Percentiles rank a stretch among this genome's conserved stretches.
Conservation (phyloP, 73 alveolate genomes). For the Breviolum minutum region DNA sequence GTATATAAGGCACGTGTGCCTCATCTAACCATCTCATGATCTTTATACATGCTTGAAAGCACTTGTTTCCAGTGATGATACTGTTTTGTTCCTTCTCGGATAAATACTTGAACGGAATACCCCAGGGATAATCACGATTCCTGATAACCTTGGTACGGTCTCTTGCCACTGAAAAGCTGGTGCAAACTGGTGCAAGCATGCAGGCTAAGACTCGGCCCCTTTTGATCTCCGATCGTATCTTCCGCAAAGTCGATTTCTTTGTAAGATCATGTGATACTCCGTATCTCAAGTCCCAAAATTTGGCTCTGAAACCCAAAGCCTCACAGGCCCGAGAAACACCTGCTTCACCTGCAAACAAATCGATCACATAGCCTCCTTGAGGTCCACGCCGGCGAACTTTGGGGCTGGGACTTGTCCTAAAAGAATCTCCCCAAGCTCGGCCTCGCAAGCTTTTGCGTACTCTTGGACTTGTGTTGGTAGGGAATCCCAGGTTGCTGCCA, state of each 20-base stretch:
- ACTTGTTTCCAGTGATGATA: background rate
- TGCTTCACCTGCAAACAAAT: background rate
- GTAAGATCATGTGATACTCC: background rate
- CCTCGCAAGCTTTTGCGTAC: background rate
- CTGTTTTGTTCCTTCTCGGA: background rate
- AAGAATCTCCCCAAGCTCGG: background rate
- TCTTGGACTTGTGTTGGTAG: background rate
- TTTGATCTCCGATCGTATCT: background rate
- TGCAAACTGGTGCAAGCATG: constrained; percentile 4
- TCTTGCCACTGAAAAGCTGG: constrained; percentile 23
- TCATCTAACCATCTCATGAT: background rate
- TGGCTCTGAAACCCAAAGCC: background rate
- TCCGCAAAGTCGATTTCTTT: background rate
- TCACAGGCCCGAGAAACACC: background rate
- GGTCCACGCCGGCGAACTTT: background rate
- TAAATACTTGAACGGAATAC: background rate
- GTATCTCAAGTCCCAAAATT: background rate
- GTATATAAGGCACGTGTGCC: background rate
- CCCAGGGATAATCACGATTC: background rate
- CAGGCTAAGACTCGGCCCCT: background rate
- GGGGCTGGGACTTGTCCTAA: background rate
- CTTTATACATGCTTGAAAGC: background rate
- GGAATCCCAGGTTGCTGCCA: background rate
- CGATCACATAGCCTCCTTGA: background rate
- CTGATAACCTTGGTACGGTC: constrained; percentile 32